Evolutionary conservation across 2,329 filamentous ascomycete species (phyloP), one percentile per base, ranked within the genome.

Genomic region (Colletotrichum coccodes): DNA sequence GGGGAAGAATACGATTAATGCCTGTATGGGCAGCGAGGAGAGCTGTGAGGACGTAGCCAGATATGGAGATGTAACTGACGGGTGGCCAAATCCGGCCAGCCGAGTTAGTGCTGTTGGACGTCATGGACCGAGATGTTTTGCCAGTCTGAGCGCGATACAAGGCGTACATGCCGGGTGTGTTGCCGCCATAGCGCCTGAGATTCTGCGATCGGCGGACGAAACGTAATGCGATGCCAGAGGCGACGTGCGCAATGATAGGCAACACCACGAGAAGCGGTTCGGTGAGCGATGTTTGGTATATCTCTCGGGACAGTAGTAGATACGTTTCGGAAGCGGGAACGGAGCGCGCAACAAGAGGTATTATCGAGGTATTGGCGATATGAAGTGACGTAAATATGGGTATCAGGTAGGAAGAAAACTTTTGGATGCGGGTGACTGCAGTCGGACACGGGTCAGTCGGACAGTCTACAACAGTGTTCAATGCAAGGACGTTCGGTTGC

Each of bases 341-440:
- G 52, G 92, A 94, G 65, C 86, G 88, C 46, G 92, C 94, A 57
- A 91, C 74, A 42, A 96, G 88, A 0, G 94, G 94, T 72, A 97
- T 91, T 49, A 97, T 79, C 8, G 93, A 93, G 38, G 94, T 95
- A 74, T 95, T 97, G 75, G 90, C 86, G 71, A 96, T 84, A 82
- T 97, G 94, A 65, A 96, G 85, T 34, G 89, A 85, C 38, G 91
- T 87, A 82, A 95, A 97, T 72, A 93, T 82, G 71, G 89, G 89
- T 76, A 94, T 95, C 72, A 92, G 90, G 82, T 97, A 97, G 73
- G 92, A 94, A 1, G 94, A 96, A 84, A 97, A 97, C 78, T 90
- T 92, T 79, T 98, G 96, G 40, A 96, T 85, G 54, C 92, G 89
- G 6, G 87, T 87, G 60, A 97, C 92, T 94, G 46, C 21, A 38